Base-by-base conservation (phyloP, 495 filamentous ascomycete genomes). In the Xylaria longipes region DNA sequence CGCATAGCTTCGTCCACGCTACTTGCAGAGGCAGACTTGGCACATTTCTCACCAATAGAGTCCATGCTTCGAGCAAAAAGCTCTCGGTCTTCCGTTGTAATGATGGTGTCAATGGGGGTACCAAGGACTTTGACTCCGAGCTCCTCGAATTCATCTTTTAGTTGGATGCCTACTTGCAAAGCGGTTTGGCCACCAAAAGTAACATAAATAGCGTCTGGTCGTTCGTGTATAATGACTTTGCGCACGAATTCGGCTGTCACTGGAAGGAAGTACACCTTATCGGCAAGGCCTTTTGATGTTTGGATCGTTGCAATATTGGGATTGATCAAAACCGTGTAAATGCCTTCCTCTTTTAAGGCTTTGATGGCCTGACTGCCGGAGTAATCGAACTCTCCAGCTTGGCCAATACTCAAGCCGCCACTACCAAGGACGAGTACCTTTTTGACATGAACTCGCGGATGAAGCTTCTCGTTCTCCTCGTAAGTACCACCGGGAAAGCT, bases 291-390 rank as follows among this genome's bases (percentile, higher is more conserved):
- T 84, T 97, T 97, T 31, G 97, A 95, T 45, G 95, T 99, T 82
- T 99, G 95, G 76, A 99, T 99, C 35, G 95, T 99, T 46, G 95
- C 95, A 75, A 99, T 99, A 81, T 99, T 99, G 58, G 95, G 96
- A 82, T 99, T 99, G 84, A 99, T 95, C 68, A 99, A 89, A 71
- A 99, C 91, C 3, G 96, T 97, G 75, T 93, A 91, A 72, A 99
- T 94, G 71, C 93, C 92, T 74, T 97, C 95, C 82, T 98, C 95
- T 82, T 97, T 99, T 69, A 99, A 84, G 22, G 95, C 95, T 85
- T 98, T 98, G 76, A 98, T 93, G 35, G 95, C 95, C 81, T 97
- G 89, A 79, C 89, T 92, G 80, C 95, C 95, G n/a, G 95, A 97
- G 82, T 98, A 97, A 81, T 97, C 95, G 75, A 98, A 98, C 82